Base-by-base conservation (phyloP, 805 yeast genomes). In the Kodamaea jinghongensis region DNA sequence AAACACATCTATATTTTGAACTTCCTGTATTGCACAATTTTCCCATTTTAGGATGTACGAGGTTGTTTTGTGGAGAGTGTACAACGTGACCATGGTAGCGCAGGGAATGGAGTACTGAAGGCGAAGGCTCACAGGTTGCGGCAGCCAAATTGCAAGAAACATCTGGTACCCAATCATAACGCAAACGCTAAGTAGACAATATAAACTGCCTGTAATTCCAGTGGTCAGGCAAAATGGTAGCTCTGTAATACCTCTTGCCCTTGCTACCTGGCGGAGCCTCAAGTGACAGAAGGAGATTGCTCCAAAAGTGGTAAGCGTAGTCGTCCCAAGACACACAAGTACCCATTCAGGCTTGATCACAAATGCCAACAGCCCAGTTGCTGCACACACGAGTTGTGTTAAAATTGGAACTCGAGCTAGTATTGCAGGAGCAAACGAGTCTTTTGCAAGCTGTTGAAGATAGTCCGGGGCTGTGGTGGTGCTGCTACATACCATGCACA, bases 131-230 rank as follows among this genome's bases (percentile, higher is more conserved):
- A 17, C 10, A 3, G 37, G 4, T 8, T 22, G 6, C 4, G n/a
- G 23, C 37, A 34, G 37, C 37, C 37, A 34, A 6, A 26, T 27
- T 25, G 31, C 17, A 9, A 34, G 30, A 17, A 25, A 27, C 22
- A 34, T 12, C 22, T 16, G 22, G 14, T 15, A 14, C 5, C 30
- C 37, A 10, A 34, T 11, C 11, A 34, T 27, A 15, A 23, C n/a
- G 8, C 25, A 20, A 26, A 28, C 23, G 12, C 25, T 26, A 4
- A 8, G 15, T 20, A 34, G 17, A 14, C 37, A 15, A 11, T 34
- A 34, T 4, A 14, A 8, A 23, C 25, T 28, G 4, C 37, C 37
- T 10, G 2, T 26, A 6, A 25, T 17, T 9, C 37, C 37, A 13
- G 15, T 13, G 16, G 16, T 23, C 37, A 34, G 37, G 6, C 26